These are phyloP conservation scores for Phylloporus sp. DNA, from an alignment of 768 basidiomycete genomes.

Conservation along the genomic window DNA sequence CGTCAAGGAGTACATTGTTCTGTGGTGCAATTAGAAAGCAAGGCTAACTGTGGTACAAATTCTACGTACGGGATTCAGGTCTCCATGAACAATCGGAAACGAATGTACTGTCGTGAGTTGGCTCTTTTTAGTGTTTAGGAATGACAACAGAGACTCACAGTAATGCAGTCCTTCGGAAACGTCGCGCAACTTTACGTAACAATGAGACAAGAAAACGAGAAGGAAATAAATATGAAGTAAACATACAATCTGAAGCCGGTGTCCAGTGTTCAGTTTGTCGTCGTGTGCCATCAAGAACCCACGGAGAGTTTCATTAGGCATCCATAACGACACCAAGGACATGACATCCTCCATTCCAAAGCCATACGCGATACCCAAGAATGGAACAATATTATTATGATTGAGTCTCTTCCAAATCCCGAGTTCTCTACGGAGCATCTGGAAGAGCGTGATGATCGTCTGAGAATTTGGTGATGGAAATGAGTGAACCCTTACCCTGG, in stretches of 20 bases:
- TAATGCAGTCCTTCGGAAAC: constrained; percentile 11
- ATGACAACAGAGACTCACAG: not conserved
- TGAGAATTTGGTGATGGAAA: not conserved
- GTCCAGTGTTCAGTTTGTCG: not conserved
- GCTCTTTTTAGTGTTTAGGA: not conserved
- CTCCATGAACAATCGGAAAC: constrained; percentile 9
- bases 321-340: constrained; percentile 29
- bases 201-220: constrained; percentile 14
- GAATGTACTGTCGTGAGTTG: constrained; percentile 4
- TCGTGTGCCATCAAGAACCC: constrained; percentile 11
- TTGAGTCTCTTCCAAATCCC: constrained; percentile 10
- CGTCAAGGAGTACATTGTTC: constrained; percentile 16
- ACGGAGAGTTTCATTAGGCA: constrained; percentile 23
- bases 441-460: not conserved
- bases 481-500: not conserved
- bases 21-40: not conserved
- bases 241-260: constrained; percentile 12
- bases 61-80: constrained; percentile 8
- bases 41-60: too few species aligned
- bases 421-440: too few species aligned
- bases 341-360: not conserved
- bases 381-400: constrained; percentile 6
- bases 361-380: constrained; percentile 5
- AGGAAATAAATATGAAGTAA: constrained; percentile 12
- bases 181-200: constrained; percentile 9